Base-by-base conservation (phyloP, 495 filamentous ascomycete genomes). In the Margaritispora aquatica region DNA sequence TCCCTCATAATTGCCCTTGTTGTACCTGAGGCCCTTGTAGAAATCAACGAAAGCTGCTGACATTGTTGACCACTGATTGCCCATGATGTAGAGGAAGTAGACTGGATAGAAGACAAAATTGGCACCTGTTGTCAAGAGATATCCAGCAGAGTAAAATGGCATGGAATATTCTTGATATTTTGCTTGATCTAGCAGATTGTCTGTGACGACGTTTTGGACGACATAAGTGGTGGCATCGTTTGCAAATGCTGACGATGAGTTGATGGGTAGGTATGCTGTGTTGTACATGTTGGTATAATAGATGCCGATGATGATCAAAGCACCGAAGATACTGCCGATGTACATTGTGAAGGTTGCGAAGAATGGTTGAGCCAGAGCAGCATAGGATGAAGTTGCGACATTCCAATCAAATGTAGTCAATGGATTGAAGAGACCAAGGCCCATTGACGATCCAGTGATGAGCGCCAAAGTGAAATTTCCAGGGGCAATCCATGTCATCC, bases 361-460 rank as follows among this genome's bases (percentile, higher is more conserved):
- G 58, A 72, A 74, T 2, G 71, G 71, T 38, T 64, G 61, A 1
- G 70, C 62, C 2, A 74, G 64, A 0, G 71, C 69, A 10, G 64
- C 69, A 51, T 70, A 71, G 15, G 54, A 57, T 4, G 59, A 53
- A 11, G 80, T 74, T 44, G 84, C 76, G 34, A 80, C 80, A 41
- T 81, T 85, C 84, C 84, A 88, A 69, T 86, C 82, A 57, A 86
- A 84, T 4, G 81, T 85, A 10, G 59, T 52, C 48, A 85, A 76
- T 8, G 82, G 82, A 26, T 62, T 62, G n/a, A 84, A 63, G 31
- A 86, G 55, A 0, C 80, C 83, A 20, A 89, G 63, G 0, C 86
- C 86, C 1, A 84, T 83, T 15, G 64, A 68, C 51, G 80, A 80
- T 0, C 86, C 85, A 66, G 88, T 88, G 10, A 89, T 61, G 63